These are phyloP conservation scores for Parastagonospora nodorum DNA, from an alignment of 2,329 filamentous ascomycete genomes.

Conservation along the genomic window DNA sequence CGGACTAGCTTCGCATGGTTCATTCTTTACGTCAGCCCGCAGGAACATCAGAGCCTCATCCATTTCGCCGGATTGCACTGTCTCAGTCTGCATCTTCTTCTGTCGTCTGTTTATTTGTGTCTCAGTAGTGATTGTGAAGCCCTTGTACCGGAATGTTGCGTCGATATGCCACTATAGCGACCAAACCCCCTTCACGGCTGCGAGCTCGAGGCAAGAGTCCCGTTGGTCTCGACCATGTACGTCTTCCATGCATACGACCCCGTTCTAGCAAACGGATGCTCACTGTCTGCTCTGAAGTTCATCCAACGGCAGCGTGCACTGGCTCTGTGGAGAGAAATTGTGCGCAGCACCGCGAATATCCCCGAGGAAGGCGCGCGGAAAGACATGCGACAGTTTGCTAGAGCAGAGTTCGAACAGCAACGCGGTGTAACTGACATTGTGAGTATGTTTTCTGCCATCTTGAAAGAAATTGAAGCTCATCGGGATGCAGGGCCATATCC, in stretches of 20 bases:
- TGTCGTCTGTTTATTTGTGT: background rate
- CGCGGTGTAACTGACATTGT: constrained; percentile 54
- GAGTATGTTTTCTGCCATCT: constrained; percentile 13
- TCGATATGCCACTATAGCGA: constrained; percentile 40
- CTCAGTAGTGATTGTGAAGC: background rate
- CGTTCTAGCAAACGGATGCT: background rate
- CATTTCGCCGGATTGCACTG: background rate
- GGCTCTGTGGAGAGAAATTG: constrained; percentile 54
- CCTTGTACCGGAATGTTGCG: constrained; percentile 31
- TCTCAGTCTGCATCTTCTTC: background rate
- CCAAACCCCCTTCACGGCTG: constrained; percentile 34
- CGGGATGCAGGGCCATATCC: constrained; percentile 49
- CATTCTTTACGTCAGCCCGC: constrained; percentile 26
- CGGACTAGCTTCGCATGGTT: constrained; percentile 7
- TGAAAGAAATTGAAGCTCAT: constrained; percentile 7
- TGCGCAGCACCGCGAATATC: constrained; percentile 48
- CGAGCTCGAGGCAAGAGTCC: constrained; percentile 38
- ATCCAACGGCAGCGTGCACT: constrained; percentile 55
- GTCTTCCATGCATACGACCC: background rate
- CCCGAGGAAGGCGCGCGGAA: constrained; percentile 32
- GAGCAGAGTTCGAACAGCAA: constrained; percentile 56
- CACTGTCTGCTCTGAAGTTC: constrained; percentile 47
- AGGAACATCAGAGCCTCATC: constrained; percentile 14
- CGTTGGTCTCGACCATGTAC: constrained; percentile 41
- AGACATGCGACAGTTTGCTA: constrained; percentile 56